Base-by-base conservation (phyloP, 2,329 filamentous ascomycete genomes). In the Fusarium sp. region DNA sequence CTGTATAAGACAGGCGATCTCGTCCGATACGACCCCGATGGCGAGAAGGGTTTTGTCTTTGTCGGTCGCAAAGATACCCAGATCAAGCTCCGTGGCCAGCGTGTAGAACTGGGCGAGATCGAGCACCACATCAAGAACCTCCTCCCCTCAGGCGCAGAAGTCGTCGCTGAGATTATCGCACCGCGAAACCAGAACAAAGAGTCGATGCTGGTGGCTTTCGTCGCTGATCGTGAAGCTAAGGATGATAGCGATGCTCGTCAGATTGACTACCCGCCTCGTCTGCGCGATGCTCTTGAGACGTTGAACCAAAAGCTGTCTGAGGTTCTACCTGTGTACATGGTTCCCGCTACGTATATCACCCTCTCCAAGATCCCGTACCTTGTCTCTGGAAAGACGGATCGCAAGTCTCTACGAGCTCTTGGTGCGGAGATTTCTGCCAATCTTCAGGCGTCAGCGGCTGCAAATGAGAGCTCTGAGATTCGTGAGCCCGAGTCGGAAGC, bases 31-130 rank as follows among this genome's bases (percentile, higher is more conserved):
- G 80, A 85, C 43, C 74, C 77, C 0, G 83, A 88, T 49, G 83
- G 84, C 2, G 82, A 87, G 35, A 84, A 85, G 1, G 81, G 81
- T 8, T 82, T 90, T 39, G 76, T 83, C 10, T 89, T 87, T 62
- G 80, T 89, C 39, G 88, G 88, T 17, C 83, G 90, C 48, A 89
- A 88, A 68, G 90, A 92, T 70, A 85, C 85, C n/a, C 89, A 90
- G 75, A 85, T 90, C 55, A 92, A 92, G 77, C 78, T 92, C 27
- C 82, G 84, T 13, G 92, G 91, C 25, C 89, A 87, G 67, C 81
- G 89, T 55, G 84, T 90, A 51, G 91, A 89, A 76, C 80, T 89
- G 20, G 81, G 82, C 2, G 84, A 86, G 67, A 83, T 86, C 8
- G 84, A 85, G 67, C 81, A 83, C 56, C 80, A 85, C 61, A 80